Evolutionary conservation across 768 basidiomycete species (phyloP).

Genomic region (Termitomyces sp.): DNA sequence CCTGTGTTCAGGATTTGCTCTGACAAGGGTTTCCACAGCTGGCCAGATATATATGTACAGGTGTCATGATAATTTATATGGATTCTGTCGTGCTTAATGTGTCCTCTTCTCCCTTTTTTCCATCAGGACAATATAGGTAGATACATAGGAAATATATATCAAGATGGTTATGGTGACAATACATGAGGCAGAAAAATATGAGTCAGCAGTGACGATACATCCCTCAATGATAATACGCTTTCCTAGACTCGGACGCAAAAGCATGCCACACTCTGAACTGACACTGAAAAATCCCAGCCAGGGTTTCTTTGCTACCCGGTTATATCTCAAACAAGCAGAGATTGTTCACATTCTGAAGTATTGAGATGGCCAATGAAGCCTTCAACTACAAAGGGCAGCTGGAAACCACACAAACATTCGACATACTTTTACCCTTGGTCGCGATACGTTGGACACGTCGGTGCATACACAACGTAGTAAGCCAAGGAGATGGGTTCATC

Average conservation of each 20-base stretch:
- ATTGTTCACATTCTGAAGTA: neutral
- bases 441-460: neutral
- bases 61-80: neutral
- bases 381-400: neutral
- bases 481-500: neutral
- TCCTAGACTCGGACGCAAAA: neutral
- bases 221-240: neutral
- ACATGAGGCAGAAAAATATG: neutral
- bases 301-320: neutral
- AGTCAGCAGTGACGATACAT: neutral
- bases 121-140: neutral
- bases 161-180: neutral
- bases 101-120: neutral
- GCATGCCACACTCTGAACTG: neutral
- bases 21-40: neutral
- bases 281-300: neutral
- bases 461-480: neutral
- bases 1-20: neutral
- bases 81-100: neutral
- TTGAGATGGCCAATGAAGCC: too few species aligned
- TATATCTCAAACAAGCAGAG: neutral
- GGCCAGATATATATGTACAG: neutral
- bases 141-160: neutral
- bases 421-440: neutral
- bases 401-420: neutral